A percentile compares a stretch with the other conserved stretches of the same genome.
These are phyloP conservation scores for Aspergillus puulaauensis DNA, from an alignment of 2,329 filamentous ascomycete species.

Conservation along the genomic window DNA sequence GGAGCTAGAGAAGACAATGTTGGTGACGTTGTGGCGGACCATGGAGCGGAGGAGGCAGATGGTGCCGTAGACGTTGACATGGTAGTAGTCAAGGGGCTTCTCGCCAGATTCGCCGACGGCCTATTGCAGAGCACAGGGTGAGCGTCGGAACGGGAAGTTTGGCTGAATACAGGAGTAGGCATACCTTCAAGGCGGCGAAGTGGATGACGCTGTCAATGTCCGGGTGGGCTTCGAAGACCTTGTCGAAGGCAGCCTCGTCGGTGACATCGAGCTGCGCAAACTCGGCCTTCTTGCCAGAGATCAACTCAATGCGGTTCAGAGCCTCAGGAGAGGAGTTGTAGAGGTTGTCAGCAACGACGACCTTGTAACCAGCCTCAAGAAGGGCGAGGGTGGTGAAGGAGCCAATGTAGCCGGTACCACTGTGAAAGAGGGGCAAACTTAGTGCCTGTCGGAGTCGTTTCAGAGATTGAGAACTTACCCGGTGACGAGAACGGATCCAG, in stretches of 20 bases:
- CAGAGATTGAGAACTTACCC: conserved; percentile 62
- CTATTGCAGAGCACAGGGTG: conserved; percentile 44
- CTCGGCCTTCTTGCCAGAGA: conserved; percentile 79
- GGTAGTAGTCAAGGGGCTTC: conserved; percentile 96
- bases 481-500: conserved; percentile 86
- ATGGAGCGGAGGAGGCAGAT: conserved; percentile 84
- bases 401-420: conserved; percentile 98
- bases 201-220: conserved; percentile 98
- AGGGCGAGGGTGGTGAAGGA: conserved; percentile 93
- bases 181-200: conserved; percentile 93
- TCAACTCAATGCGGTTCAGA: conserved; percentile 91
- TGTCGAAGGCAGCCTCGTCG: conserved; percentile 77
- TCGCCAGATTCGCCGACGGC: conserved; percentile 94
- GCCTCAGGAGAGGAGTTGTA: conserved; percentile 95
- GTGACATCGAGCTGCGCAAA: conserved; percentile 90
- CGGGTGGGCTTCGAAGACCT: conserved; percentile 83
- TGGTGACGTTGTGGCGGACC: conserved; percentile 84
- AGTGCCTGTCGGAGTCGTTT: conserved; percentile 18
- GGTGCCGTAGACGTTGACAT: conserved; percentile 92
- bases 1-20: conserved; percentile 98
- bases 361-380: conserved; percentile 91
- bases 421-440: conserved; percentile 39
- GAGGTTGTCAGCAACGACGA: conserved; percentile 92
- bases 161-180: background rate
- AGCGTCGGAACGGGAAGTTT: background rate